phyloP scores from a whole-genome alignment of 2,329 filamentous ascomycete genomes.

The Dactylellina haptotyla region DNA sequence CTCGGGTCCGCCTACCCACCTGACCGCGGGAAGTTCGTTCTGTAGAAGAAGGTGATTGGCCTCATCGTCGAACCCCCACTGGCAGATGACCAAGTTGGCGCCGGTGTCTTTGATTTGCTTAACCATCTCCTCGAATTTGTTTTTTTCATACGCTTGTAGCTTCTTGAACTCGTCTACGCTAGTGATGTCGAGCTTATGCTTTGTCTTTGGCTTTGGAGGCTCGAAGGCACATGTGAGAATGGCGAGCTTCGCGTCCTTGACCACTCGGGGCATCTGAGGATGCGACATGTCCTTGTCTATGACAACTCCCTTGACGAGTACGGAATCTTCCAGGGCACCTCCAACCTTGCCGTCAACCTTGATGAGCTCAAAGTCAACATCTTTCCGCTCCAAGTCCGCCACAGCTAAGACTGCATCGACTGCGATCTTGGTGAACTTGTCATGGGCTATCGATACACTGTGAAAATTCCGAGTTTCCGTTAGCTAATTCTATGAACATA shows the following conservation, averaged over 20 bases:
- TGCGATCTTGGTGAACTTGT: constrained; percentile 96
- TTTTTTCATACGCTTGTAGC: constrained; percentile 91
- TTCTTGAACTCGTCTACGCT: constrained; percentile 98
- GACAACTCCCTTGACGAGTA: constrained; percentile 97
- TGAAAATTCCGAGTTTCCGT: constrained; percentile 53
- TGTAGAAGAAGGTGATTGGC: constrained; percentile 96
- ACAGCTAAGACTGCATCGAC: constrained; percentile 97
- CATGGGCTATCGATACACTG: constrained; percentile 94
- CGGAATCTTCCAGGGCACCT: constrained; percentile 87
- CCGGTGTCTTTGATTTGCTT: constrained; percentile 97
- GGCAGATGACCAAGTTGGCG: constrained; percentile 96
- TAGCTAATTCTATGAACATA: constrained; percentile 33
- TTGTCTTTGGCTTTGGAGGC: constrained; percentile 98
- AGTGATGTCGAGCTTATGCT: constrained; percentile 98
- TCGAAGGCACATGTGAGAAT: constrained; percentile 98
- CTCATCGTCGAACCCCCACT: constrained; percentile 99
- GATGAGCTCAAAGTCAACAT: constrained; percentile 98
- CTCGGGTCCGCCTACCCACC: constrained; percentile 98
- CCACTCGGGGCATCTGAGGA: constrained; percentile 97
- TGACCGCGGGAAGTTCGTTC: constrained; percentile 92
- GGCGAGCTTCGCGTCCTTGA: constrained; percentile 93
- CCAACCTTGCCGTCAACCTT: constrained; percentile 99
- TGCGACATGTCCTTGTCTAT: constrained; percentile 99
- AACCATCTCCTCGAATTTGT: constrained; percentile 99
- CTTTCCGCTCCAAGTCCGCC: constrained; percentile 92